phyloP scores from a whole-genome alignment of 2,329 filamentous ascomycete genomes.

The Colletotrichum cuscutae region DNA sequence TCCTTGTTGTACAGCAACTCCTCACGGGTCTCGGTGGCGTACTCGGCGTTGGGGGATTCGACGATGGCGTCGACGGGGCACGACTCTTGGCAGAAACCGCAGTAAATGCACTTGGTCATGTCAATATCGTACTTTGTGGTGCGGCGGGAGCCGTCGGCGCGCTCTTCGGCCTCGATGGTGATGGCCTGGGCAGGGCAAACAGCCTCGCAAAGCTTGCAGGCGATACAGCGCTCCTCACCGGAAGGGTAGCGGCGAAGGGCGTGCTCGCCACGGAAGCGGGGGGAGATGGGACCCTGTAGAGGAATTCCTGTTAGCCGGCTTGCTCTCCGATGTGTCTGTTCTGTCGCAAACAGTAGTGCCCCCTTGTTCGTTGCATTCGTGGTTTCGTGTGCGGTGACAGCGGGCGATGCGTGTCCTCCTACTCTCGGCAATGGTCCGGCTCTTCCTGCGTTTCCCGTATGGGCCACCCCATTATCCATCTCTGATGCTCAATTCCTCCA shows the following conservation, averaged over 20 bases:
- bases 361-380: not conserved
- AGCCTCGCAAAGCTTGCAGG: constrained; percentile 99
- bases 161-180: constrained; percentile 98
- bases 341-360: not conserved
- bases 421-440: not conserved
- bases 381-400: not conserved
- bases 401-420: not conserved
- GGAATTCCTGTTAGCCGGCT: constrained; percentile 13
- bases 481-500: not conserved
- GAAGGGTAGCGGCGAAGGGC: constrained; percentile 95
- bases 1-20: constrained; percentile 99
- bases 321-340: not conserved
- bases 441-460: not conserved
- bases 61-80: constrained; percentile 95
- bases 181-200: constrained; percentile 98
- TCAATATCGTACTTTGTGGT: constrained; percentile 99
- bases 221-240: constrained; percentile 98
- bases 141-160: constrained; percentile 91
- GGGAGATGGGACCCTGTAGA: constrained; percentile 86
- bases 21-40: constrained; percentile 78
- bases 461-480: not conserved
- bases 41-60: constrained; percentile 72
- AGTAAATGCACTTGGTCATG: constrained; percentile 99
- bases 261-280: constrained; percentile 97
- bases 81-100: constrained; percentile 98